Percentiles rank a stretch among this genome's conserved stretches.
These are phyloP conservation scores for Hypoxylon lienhwacheense DNA, from an alignment of 495 filamentous ascomycete genomes.

Conservation along the genomic window DNA sequence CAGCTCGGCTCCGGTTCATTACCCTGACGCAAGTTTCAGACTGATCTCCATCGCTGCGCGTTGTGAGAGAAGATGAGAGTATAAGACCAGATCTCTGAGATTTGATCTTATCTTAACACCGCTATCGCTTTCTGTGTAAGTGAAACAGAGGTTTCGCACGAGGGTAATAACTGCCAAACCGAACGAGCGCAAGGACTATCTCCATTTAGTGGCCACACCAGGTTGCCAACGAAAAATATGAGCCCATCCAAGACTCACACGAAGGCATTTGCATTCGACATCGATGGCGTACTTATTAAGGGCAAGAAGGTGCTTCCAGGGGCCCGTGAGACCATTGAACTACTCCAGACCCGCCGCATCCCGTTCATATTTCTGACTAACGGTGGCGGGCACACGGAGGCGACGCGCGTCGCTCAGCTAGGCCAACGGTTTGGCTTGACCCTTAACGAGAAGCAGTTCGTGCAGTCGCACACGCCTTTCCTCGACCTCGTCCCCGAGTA, in stretches of 20 bases:
- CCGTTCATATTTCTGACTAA: conserved; percentile 88
- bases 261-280: conserved; percentile 83
- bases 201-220: not conserved
- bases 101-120: too few species aligned
- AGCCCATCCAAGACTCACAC: not conserved
- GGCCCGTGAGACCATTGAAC: conserved; percentile 64
- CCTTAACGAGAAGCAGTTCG: conserved; percentile 63
- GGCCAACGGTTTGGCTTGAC: conserved; percentile 59
- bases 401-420: conserved; percentile 65
- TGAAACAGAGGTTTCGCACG: too few species aligned
- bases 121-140: too few species aligned
- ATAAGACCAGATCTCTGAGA: not conserved
- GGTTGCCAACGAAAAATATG: not conserved
- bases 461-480: conserved; percentile 84
- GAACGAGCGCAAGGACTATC: too few species aligned
- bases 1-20: not conserved
- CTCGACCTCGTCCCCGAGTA: conserved; percentile 52
- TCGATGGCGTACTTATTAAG: conserved; percentile 84
- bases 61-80: not conserved
- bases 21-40: conserved; percentile 8
- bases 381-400: conserved; percentile 77
- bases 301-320: conserved; percentile 67
- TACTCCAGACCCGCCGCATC: conserved; percentile 64
- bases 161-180: too few species aligned
- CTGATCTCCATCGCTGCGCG: not conserved